Percentiles rank a stretch among this genome's conserved stretches.
Evolutionary conservation across 192 early-diverging fungal species (phyloP).

Genomic region (Coemansia sp.): DNA sequence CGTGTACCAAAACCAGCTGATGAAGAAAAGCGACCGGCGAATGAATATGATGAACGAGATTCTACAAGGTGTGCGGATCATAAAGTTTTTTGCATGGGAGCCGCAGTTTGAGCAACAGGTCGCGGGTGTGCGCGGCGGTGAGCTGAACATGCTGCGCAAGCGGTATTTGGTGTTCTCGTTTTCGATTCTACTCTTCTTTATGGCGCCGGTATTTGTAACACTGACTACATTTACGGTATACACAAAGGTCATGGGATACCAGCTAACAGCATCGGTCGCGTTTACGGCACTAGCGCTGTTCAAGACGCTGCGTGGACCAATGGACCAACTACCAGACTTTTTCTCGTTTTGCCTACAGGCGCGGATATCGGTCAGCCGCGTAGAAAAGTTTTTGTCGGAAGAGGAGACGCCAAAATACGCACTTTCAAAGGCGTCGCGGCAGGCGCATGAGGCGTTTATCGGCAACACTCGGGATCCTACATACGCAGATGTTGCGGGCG

Average conservation of each 20-base stretch:
- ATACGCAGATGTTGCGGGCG: slow-evolving; percentile 38
- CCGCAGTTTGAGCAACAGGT: slow-evolving; percentile 69
- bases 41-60: slow-evolving; percentile 80
- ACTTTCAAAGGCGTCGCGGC: slow-evolving; percentile 19
- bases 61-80: slow-evolving; percentile 84
- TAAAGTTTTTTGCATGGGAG: slow-evolving; percentile 90
- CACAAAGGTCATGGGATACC: slow-evolving; percentile 61
- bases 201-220: slow-evolving; percentile 63
- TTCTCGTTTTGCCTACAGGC: slow-evolving; percentile 62
- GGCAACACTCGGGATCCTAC: slow-evolving; percentile 14
- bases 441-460: slow-evolving; percentile 17
- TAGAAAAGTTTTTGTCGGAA: slow-evolving; percentile 75
- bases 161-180: slow-evolving; percentile 36
- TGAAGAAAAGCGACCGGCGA: slow-evolving; percentile 68
- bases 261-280: slow-evolving; percentile 60
- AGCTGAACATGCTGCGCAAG: slow-evolving; percentile 57
- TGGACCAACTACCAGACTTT: slow-evolving; percentile 55
- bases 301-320: slow-evolving; percentile 59
- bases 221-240: slow-evolving; percentile 62
- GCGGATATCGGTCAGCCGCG: slow-evolving; percentile 65
- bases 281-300: slow-evolving; percentile 74
- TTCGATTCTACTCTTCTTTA: slow-evolving; percentile 57
- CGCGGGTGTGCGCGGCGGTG: slow-evolving; percentile 58
- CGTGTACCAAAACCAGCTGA: slow-evolving; percentile 61
- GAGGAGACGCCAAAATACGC: slow-evolving; percentile 61